Base-by-base conservation (phyloP, 2,329 filamentous ascomycete species). In the Aaosphaeria pasadenensis region DNA sequence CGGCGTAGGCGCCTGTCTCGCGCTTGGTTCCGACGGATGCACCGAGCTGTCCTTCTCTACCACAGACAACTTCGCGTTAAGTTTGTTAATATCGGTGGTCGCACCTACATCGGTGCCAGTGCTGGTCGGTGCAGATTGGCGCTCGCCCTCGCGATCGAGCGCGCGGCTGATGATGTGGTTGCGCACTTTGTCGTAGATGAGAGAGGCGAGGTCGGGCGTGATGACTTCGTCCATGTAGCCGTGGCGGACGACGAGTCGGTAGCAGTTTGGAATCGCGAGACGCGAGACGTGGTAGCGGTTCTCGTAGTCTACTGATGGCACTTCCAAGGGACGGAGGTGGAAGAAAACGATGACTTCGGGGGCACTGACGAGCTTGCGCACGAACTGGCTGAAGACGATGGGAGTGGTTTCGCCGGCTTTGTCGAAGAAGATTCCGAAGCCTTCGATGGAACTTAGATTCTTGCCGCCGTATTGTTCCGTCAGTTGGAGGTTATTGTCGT, bases 361-460 rank as follows among this genome's bases (percentile, higher is more conserved):
- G 5, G 80, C 74, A 0, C 84, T 81, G 42, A 81, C 80, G 52
- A 91, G 85, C 62, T 90, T 90, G 44, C 77, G 80, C 7, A 89
- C 74, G 61, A 90, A 91, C 45, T 91, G 85, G 4, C 83, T 81
- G 64, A 89, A 90, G 7, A 86, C 84, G 6, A 78, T 79, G 1
- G 85, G 86, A 0, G 81, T 82, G 5, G 79, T 78, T 35, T 82
- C 78, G 39, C 87, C 87, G 1, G 81, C 77, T 69, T 91, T 91
- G 71, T 91, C 88, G 64, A 91, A 90, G 73, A 89, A 91, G 46
- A 91, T 83, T 1, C 85, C 87, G 82, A 77, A 30, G 77, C 88
- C 47, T 74, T 75, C 55, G 45, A 82, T 79, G 0, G 51, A 52
- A 31, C 56, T 60, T 1, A 66, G 46, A 6, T 43, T 49, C 30